Evolutionary conservation across 306 rosid species (phyloP).

Genomic region (Quercus alba): DNA sequence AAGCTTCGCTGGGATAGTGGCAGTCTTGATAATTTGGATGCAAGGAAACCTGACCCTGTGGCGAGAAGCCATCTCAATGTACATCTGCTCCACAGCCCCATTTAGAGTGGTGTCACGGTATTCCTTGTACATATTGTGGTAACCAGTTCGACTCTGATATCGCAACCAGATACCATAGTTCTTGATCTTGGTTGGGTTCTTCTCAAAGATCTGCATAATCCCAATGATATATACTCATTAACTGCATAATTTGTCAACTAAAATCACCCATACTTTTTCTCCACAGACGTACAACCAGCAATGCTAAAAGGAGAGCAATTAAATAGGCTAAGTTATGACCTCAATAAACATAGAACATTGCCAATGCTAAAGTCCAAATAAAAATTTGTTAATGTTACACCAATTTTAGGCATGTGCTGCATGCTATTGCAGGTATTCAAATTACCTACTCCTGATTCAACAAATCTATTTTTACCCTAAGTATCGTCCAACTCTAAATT

Average conservation of each 20-base stretch:
- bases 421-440: not conserved
- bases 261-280: not conserved
- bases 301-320: not conserved
- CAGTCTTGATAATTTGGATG: slow-evolving; percentile 87
- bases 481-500: not conserved
- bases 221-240: not conserved
- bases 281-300: not conserved
- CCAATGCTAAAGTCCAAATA: not conserved
- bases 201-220: slow-evolving; percentile 71
- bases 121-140: slow-evolving; percentile 95
- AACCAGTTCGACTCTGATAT: slow-evolving; percentile 87
- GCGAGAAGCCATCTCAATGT: slow-evolving; percentile 88
- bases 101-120: slow-evolving; percentile 86
- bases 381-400: no score
- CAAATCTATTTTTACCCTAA: not conserved
- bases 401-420: not conserved
- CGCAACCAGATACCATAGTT: slow-evolving; percentile 89
- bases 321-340: not conserved
- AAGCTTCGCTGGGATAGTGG: slow-evolving; percentile 73
- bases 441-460: not conserved
- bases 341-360: not conserved
- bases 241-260: not conserved
- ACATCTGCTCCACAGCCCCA: slow-evolving; percentile 76
- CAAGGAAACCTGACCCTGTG: slow-evolving; percentile 89
- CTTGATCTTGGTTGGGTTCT: slow-evolving; percentile 77